Evolutionary conservation across 2,329 filamentous ascomycete species (phyloP), one percentile per base, ranked within the genome.

Genomic region (Diaporthe sp.): DNA sequence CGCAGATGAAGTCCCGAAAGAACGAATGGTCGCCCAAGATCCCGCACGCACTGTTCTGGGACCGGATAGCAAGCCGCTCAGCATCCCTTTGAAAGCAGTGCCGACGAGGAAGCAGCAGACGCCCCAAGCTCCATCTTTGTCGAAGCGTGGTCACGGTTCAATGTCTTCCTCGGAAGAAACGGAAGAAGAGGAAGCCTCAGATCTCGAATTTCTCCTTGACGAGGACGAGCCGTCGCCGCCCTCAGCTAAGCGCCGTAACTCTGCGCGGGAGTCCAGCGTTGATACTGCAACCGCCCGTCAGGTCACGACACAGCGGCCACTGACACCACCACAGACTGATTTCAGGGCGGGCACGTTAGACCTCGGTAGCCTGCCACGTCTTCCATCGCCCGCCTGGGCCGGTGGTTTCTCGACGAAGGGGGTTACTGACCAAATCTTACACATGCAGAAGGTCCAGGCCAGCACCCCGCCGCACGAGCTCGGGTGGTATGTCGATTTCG

Each of bases 401-500:
- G 92, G 90, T 0, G 80, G 84, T 0, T 76, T 81, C 1, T 93
- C 93, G 1, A 92, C 91, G 3, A 91, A 88, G 79, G 84, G 89
- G 4, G 86, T 97, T 0, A 89, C 91, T 75, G 86, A 86, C 53
- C 92, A 95, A 77, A 87, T 97, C 58, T 87, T 86, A 71, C 86
- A 87, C 12, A 85, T 96, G 0, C 84, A 94, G 44, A 89, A 90
- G 73, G 82, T 92, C 1, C 95, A 98, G 80, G 82, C 88, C 1
- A 84, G 81, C 15, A 90, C 88, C 1, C 88, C 91, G 0, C 81
- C 90, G 1, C 88, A 92, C 74, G 89, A 93, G 74, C 88, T 97
- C 0, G 96, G 96, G 22, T 98, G 95, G 95, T 95, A 94, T 79
- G 92, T 97, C 72, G 90, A 97, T 79, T 87, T 88, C 63, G 84